These are phyloP conservation scores for Cryphonectria nitschkei DNA, from an alignment of 2,329 filamentous ascomycete genomes.

Conservation along the genomic window DNA sequence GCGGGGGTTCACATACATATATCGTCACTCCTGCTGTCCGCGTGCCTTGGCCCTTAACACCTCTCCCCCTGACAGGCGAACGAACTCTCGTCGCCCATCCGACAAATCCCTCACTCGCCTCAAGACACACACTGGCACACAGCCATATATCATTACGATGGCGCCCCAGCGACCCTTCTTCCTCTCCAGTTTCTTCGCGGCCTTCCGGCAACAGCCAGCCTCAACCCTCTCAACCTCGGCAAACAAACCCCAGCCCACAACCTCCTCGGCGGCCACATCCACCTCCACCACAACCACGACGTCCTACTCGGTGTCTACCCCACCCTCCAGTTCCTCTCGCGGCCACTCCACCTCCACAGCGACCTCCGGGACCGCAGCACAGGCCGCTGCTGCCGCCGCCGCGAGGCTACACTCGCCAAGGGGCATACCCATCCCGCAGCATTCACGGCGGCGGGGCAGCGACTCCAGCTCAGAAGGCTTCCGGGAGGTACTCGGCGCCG, in stretches of 20 bases:
- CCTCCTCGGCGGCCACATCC: constrained; percentile 32
- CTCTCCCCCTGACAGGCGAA: neutral
- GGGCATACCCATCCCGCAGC: constrained; percentile 46
- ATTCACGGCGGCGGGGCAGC: constrained; percentile 64
- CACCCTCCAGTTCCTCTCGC: constrained; percentile 35
- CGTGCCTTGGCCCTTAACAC: neutral
- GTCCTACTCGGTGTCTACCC: constrained; percentile 33
- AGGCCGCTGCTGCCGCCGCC: constrained; percentile 36
- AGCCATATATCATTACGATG: constrained; percentile 40
- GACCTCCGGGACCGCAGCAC: constrained; percentile 34
- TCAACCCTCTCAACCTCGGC: constrained; percentile 39
- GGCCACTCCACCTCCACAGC: constrained; percentile 10
- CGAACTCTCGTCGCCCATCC: neutral
- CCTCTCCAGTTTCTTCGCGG: constrained; percentile 60
- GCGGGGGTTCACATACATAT: neutral
- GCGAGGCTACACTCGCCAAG: constrained; percentile 22
- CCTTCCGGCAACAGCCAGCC: constrained; percentile 54
- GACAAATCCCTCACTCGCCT: constrained; percentile 3
- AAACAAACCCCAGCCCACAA: constrained; percentile 42
- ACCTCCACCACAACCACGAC: constrained; percentile 31
- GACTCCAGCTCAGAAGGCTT: constrained; percentile 79
- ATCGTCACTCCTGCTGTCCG: neutral
- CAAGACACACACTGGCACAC: neutral
- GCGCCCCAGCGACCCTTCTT: constrained; percentile 60
- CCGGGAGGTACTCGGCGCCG: constrained; percentile 69